Evolutionary conservation across 2,329 filamentous ascomycete genomes (phyloP).

Genomic region (Drechslera avenae): DNA sequence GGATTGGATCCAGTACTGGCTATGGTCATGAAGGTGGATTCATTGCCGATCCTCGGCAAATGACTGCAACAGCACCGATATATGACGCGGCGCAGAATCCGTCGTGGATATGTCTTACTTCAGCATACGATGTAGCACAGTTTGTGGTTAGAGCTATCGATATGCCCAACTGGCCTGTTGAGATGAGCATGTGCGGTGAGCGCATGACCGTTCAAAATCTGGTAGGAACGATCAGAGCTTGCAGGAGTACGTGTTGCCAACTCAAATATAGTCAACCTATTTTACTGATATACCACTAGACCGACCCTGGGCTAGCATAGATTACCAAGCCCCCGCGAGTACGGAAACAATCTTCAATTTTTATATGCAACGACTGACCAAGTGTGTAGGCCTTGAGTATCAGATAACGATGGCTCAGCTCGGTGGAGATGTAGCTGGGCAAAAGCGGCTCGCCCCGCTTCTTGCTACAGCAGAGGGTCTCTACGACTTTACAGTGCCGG

Average conservation of each 20-base stretch:
- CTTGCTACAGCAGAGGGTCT: constrained; percentile 71
- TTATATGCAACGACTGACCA: not conserved
- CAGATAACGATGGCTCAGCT: constrained; percentile 52
- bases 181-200: constrained; percentile 73
- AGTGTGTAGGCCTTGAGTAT: constrained; percentile 50
- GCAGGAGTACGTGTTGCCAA: constrained; percentile 29
- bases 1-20: constrained; percentile 63
- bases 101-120: constrained; percentile 65
- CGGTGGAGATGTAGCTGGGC: constrained; percentile 39
- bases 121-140: constrained; percentile 70
- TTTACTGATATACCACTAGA: constrained; percentile 29
- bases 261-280: not conserved
- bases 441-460: constrained; percentile 61
- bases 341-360: not conserved
- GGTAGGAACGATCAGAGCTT: constrained; percentile 55
- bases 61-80: constrained; percentile 65
- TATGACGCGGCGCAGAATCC: constrained; percentile 56
- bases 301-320: constrained; percentile 39
- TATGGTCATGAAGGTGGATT: constrained; percentile 66
- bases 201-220: constrained; percentile 66
- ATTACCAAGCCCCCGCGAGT: constrained; percentile 55
- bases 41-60: constrained; percentile 65
- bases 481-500: constrained; percentile 65
- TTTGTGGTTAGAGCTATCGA: constrained; percentile 74
- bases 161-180: constrained; percentile 67